Evolutionary conservation across 1,284 basidiomycete species (phyloP).

Genomic region (Cryptococcus neoformans): DNA sequence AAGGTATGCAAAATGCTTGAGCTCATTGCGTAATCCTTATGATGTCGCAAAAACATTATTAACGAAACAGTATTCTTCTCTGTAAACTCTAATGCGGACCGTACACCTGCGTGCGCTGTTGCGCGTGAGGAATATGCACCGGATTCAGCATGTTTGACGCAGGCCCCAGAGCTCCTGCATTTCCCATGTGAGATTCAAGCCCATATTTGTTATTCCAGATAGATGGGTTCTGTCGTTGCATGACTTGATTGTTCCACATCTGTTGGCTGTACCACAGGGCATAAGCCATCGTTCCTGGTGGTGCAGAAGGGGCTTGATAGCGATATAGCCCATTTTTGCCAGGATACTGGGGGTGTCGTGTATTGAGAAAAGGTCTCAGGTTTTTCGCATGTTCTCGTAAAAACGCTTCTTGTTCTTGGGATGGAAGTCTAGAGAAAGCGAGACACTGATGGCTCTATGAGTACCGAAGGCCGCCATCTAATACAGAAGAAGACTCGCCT

Average conservation of each 20-base stretch:
- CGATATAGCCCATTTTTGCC: not conserved
- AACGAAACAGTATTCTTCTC: not conserved
- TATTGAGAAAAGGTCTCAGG: constrained; percentile 34
- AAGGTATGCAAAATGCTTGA: too few relatives aligned
- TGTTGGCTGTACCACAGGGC: constrained; percentile 25
- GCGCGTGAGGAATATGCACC: not conserved
- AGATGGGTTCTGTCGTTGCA: not conserved
- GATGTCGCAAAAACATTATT: too few relatives aligned
- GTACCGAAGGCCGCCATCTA: not conserved
- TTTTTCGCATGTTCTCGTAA: constrained; percentile 24
- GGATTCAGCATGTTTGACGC: not conserved
- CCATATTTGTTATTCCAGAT: not conserved
- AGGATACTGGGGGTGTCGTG: constrained; percentile 11
- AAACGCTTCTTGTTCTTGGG: constrained; percentile 35
- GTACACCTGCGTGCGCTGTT: not conserved
- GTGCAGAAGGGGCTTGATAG: constrained; percentile 12
- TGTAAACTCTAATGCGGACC: not conserved
- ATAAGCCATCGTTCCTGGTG: constrained; percentile 22
- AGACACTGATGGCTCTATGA: constrained; percentile 20
- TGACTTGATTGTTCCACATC: constrained; percentile 15
- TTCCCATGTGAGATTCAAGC: not conserved
- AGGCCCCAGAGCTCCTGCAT: not conserved
- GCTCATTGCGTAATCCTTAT: too few relatives aligned
- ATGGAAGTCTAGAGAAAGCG: constrained; percentile 36
- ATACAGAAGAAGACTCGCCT: constrained; percentile 22